A percentile compares a stretch with the other conserved stretches of the same genome.
phyloP scores from a whole-genome alignment of 2,329 filamentous ascomycete genomes.

The Diaporthe vexans region DNA sequence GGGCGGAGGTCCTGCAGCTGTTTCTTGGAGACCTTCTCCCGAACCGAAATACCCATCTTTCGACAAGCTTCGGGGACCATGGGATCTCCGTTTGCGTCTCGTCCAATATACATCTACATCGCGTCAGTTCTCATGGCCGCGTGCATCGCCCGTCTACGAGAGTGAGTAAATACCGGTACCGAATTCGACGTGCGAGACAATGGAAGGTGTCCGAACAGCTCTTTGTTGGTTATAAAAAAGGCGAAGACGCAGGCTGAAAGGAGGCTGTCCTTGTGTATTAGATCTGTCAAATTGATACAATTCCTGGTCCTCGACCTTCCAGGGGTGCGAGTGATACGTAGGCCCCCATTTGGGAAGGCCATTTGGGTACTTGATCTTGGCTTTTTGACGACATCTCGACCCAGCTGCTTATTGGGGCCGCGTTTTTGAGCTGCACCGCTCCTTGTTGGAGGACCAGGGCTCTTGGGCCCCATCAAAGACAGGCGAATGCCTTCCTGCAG shows the following conservation, averaged over 20 bases:
- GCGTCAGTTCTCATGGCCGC: not conserved
- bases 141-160: not conserved
- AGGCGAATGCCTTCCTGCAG: slow-evolving; percentile 33
- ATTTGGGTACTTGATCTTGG: slow-evolving; percentile 22
- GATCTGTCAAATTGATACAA: slow-evolving; percentile 45
- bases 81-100: slow-evolving; percentile 44
- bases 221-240: slow-evolving; percentile 45
- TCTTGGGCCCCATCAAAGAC: slow-evolving; percentile 27
- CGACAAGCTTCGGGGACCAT: slow-evolving; percentile 36
- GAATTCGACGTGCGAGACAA: slow-evolving; percentile 41
- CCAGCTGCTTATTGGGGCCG: not conserved
- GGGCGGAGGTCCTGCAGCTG: slow-evolving; percentile 42
- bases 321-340: slow-evolving; percentile 47
- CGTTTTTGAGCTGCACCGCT: slow-evolving; percentile 2
- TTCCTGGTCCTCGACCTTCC: slow-evolving; percentile 45
- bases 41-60: slow-evolving; percentile 37
- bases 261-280: slow-evolving; percentile 45
- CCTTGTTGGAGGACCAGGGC: not conserved
- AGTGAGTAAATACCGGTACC: slow-evolving; percentile 41
- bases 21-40: slow-evolving; percentile 41
- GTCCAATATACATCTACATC: slow-evolving; percentile 45
- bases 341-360: slow-evolving; percentile 45
- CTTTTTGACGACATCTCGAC: not conserved
- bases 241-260: slow-evolving; percentile 46
- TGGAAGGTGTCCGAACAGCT: slow-evolving; percentile 44